A percentile compares a stretch with the other conserved stretches of the same genome.
Evolutionary conservation across 2,329 filamentous ascomycete genomes (phyloP).

Genomic region (Colletotrichum tamarilloi): DNA sequence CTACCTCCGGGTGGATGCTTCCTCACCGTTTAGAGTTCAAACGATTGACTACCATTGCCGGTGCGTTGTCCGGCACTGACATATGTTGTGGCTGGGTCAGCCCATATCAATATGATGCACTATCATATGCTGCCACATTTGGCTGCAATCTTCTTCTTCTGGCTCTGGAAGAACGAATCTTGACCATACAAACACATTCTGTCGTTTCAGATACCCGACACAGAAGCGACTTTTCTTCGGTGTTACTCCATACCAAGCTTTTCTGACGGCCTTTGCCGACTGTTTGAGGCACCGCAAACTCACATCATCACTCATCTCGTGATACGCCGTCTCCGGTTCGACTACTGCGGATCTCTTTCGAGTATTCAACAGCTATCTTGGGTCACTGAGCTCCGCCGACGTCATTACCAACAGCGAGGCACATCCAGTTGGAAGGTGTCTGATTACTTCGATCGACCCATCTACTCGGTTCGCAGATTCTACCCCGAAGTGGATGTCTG

Average conservation of each 20-base stretch:
- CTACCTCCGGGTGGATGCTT: neutral
- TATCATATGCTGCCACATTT: neutral
- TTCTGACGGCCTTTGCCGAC: constrained; percentile 1
- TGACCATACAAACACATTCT: neutral
- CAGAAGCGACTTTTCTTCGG: neutral
- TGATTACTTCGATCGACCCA: neutral
- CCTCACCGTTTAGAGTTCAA: neutral
- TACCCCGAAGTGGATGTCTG: neutral
- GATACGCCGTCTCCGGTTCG: constrained; percentile 1
- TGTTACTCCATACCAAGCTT: neutral
- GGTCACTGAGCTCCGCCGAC: neutral
- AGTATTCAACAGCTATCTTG: constrained; percentile 22
- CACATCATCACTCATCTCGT: constrained; percentile 15
- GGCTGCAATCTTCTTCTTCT: constrained; percentile 4
- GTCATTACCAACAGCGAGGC: constrained; percentile 11
- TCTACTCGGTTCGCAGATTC: neutral
- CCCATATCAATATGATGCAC: neutral
- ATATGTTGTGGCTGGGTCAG: neutral
- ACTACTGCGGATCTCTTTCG: neutral
- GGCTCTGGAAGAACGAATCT: neutral
- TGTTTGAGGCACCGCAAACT: neutral
- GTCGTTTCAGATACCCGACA: constrained; percentile 6
- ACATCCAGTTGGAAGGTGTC: neutral
- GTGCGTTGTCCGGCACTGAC: neutral
- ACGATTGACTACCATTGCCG: neutral